Conservation (phyloP, 2,329 filamentous ascomycete genomes). For the Camptophora hylomeconis region DNA sequence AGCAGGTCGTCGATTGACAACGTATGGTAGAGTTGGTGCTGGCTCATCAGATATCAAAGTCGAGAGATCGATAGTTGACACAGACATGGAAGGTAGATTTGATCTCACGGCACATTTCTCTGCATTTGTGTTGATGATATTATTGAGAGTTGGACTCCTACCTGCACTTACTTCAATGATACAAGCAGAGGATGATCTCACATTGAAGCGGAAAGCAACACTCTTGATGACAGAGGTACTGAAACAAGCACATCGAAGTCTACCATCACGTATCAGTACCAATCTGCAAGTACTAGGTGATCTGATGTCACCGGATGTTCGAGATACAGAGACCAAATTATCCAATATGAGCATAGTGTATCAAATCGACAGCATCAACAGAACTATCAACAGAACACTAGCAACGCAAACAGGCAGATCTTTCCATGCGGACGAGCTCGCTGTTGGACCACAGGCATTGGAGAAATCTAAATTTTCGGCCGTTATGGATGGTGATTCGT, state of each 20-base stretch:
- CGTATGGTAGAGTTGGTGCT: slow-evolving; percentile 86
- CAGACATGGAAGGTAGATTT: slow-evolving; percentile 50
- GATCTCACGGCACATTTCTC: slow-evolving; percentile 93
- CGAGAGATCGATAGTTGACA: too few species aligned
- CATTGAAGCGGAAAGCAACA: slow-evolving; percentile 74
- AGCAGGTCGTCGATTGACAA: slow-evolving; percentile 81
- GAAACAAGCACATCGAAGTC: slow-evolving; percentile 72
- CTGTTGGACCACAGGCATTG: slow-evolving; percentile 23
- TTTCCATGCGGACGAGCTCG: slow-evolving; percentile 24
- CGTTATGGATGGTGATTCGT: slow-evolving; percentile 51
- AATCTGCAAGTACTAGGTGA: slow-evolving; percentile 79
- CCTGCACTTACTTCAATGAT: slow-evolving; percentile 36
- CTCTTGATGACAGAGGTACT: slow-evolving; percentile 82
- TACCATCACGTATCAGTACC: slow-evolving; percentile 71
- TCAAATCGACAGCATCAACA: slow-evolving; percentile 93
- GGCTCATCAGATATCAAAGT: too few species aligned
- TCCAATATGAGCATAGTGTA: slow-evolving; percentile 84
- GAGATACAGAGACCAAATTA: slow-evolving; percentile 59
- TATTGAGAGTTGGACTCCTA: slow-evolving; percentile 64
- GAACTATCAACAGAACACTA: slow-evolving; percentile 64
- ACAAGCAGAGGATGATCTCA: slow-evolving; percentile 34
- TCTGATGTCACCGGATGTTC: slow-evolving; percentile 61
- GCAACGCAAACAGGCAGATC: slow-evolving; percentile 25
- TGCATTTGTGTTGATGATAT: slow-evolving; percentile 69
- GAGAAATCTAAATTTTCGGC: slow-evolving; percentile 46